phyloP scores from a whole-genome alignment of 331 rosid genomes.

The Acacia pycnantha region DNA sequence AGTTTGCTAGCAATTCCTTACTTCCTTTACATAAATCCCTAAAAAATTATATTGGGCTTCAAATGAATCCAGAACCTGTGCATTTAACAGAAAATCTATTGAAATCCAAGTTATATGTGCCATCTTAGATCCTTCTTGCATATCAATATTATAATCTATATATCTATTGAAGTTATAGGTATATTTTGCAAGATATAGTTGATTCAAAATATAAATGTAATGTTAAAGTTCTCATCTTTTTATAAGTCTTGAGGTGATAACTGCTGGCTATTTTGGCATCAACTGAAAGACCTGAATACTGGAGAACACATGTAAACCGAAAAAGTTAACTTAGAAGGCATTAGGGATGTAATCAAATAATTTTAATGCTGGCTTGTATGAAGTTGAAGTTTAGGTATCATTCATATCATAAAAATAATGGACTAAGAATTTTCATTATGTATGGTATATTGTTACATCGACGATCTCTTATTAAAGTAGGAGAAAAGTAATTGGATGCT shows the following conservation, averaged over 20 bases:
- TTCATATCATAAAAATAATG: slow-evolving; percentile 13
- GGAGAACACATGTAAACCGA: slow-evolving; percentile 1
- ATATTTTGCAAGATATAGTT: neutral
- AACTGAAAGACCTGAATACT: slow-evolving; percentile 10
- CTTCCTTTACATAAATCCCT: neutral
- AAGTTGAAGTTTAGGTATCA: slow-evolving; percentile 11
- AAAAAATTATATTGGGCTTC: neutral
- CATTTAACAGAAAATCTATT: neutral
- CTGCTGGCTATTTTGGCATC: slow-evolving; percentile 10
- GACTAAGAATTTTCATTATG: slow-evolving; percentile 15
- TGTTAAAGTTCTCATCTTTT: neutral
- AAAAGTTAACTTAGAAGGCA: neutral
- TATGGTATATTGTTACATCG: neutral
- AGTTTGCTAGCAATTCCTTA: slow-evolving; percentile 10
- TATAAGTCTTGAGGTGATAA: neutral
- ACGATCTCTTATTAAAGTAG: neutral
- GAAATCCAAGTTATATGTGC: neutral
- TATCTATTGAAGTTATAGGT: neutral
- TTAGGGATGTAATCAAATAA: slow-evolving; percentile 6
- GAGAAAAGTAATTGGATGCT: neutral
- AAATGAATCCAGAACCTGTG: neutral
- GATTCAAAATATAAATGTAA: slow-evolving; percentile 3
- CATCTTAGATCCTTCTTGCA: neutral
- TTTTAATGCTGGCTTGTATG: neutral
- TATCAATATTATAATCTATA: neutral